Conservation (phyloP, 176 grass and related monocot species). For the Lolium multiflorum region DNA sequence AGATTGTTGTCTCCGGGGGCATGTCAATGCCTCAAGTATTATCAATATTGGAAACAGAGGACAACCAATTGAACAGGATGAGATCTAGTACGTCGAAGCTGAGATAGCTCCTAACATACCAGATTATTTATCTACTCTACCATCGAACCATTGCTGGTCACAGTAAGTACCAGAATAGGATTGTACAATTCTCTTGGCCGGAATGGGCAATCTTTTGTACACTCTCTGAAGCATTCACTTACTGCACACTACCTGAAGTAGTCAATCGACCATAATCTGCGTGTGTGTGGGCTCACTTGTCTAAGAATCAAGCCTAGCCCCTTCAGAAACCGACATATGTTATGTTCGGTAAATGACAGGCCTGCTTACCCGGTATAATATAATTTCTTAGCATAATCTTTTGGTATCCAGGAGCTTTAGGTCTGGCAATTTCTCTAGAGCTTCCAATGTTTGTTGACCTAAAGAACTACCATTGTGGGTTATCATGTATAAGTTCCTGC, state of each 20-base stretch:
- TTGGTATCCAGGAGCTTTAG: neutral
- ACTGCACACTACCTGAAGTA: neutral
- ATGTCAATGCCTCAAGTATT: conserved; percentile 69
- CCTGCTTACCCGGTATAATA: neutral
- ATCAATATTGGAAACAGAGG: conserved; percentile 50
- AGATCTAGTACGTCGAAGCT: conserved; percentile 51
- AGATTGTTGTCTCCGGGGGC: conserved; percentile 72
- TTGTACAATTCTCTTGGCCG: conserved; percentile 41
- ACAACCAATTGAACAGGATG: conserved; percentile 47
- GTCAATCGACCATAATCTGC: neutral
- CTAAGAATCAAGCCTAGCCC: neutral
- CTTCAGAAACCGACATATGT: neutral
- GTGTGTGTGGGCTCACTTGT: neutral
- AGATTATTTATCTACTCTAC: conserved; percentile 10
- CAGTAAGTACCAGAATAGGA: conserved; percentile 34
- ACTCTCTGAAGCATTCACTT: neutral
- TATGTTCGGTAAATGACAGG: neutral
- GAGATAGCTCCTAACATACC: conserved; percentile 28
- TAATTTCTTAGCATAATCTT: neutral
- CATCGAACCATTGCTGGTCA: conserved; percentile 8
- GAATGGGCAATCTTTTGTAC: conserved; percentile 7
- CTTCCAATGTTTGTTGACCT: neutral
- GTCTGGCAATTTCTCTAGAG: neutral
- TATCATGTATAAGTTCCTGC: neutral
- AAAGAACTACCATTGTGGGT: neutral